Conservation (phyloP, 2,329 filamentous ascomycete species). For the Aschersonia sp. region DNA sequence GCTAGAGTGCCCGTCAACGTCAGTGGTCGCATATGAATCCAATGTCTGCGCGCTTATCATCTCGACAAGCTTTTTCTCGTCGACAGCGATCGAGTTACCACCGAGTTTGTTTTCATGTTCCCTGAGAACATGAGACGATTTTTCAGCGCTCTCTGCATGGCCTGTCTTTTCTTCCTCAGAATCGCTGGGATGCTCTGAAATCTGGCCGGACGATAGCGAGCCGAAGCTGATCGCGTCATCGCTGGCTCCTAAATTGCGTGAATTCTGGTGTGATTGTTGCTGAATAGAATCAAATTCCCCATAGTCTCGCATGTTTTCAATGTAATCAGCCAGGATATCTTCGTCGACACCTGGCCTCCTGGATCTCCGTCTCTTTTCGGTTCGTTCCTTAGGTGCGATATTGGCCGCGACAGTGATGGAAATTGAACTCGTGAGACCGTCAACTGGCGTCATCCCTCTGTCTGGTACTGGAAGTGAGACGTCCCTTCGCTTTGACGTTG, state of each 20-base stretch:
- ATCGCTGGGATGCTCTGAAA: not conserved
- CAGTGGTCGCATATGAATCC: not conserved
- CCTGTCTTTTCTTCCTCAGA: not conserved
- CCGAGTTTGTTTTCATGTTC: not conserved
- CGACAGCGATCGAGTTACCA: conserved; percentile 2
- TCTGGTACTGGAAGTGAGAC: too few species aligned
- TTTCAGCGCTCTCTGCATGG: not conserved
- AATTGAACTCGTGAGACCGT: too few species aligned
- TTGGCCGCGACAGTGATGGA: not conserved
- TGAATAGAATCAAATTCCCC: conserved; percentile 45
- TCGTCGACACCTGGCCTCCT: conserved; percentile 21
- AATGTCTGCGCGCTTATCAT: conserved; percentile 11
- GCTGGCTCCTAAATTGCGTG: conserved; percentile 12
- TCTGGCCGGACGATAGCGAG: not conserved
- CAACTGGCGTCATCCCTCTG: too few species aligned
- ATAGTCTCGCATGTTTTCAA: conserved; percentile 46
- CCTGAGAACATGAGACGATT: not conserved
- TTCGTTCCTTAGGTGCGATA: not conserved
- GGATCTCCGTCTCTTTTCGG: not conserved
- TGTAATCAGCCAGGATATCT: conserved; percentile 54
- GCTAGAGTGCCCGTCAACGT: not conserved
- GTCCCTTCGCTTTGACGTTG: too few species aligned
- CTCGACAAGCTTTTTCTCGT: conserved; percentile 12
- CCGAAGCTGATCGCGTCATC: conserved; percentile 7
- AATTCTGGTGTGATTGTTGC: conserved; percentile 41